A percentile compares a stretch with the other conserved stretches of the same genome.
phyloP scores from a whole-genome alignment of 441 rosid genomes.

The Theobroma grandiflorum region DNA sequence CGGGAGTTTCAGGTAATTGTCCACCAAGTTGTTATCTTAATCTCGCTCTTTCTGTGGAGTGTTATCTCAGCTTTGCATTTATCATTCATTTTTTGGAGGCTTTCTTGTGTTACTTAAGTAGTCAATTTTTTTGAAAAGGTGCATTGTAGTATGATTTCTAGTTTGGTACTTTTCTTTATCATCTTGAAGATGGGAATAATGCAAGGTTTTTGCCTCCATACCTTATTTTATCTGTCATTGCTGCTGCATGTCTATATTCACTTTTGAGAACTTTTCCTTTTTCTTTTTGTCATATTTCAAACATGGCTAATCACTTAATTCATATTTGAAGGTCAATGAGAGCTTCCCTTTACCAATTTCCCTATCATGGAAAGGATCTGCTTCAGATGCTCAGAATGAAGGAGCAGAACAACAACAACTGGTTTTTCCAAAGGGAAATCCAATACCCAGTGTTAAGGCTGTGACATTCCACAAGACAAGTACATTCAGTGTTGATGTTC shows the following conservation, averaged over 20 bases:
- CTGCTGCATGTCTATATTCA: not conserved
- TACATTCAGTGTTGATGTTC: constrained; percentile 83
- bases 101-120: not conserved
- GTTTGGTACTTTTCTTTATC: too few species aligned
- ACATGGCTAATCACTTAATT: not conserved
- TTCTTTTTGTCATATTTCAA: not conserved
- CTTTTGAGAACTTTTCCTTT: not conserved
- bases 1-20: constrained; percentile 87
- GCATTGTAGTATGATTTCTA: constrained; percentile 6
- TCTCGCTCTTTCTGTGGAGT: not conserved
- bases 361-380: constrained; percentile 80
- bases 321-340: constrained; percentile 73
- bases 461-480: constrained; percentile 82
- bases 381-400: constrained; percentile 69
- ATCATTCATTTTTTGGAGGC: not conserved
- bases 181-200: not conserved
- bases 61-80: not conserved
- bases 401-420: constrained; percentile 79
- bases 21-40: not conserved
- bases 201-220: not conserved
- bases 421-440: constrained; percentile 89
- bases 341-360: constrained; percentile 87
- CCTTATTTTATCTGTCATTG: not conserved
- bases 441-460: constrained; percentile 87
- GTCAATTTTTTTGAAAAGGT: too few species aligned